phyloP scores from a whole-genome alignment of 2,329 filamentous ascomycete species.

The Ascochyta viciae-villosae region DNA sequence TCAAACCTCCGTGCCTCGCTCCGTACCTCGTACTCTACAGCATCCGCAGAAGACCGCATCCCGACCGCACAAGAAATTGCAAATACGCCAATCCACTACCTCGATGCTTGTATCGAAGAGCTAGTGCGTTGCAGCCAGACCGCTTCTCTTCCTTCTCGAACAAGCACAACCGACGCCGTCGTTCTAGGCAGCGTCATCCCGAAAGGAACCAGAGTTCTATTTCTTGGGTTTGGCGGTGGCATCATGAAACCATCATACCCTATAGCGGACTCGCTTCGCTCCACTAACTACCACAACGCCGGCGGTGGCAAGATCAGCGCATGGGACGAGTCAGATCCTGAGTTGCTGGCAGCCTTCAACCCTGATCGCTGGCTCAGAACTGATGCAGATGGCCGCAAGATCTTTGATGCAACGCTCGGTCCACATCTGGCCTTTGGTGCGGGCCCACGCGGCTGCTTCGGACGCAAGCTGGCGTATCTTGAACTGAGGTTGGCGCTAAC shows the following conservation, averaged over 20 bases:
- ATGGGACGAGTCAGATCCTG: slow-evolving; percentile 33
- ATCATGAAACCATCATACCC: slow-evolving; percentile 11
- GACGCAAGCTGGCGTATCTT: slow-evolving; percentile 35
- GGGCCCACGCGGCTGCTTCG: slow-evolving; percentile 36
- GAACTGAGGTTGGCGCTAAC: slow-evolving; percentile 36
- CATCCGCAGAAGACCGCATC: slow-evolving; percentile 18
- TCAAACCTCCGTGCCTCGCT: slow-evolving; percentile 44
- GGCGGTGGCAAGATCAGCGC: slow-evolving; percentile 29
- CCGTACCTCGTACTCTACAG: slow-evolving; percentile 31
- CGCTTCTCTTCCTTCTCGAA: slow-evolving; percentile 35
- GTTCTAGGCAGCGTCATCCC: slow-evolving; percentile 53
- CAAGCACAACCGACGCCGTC: slow-evolving; percentile 47
- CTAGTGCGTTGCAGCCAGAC: slow-evolving; percentile 44
- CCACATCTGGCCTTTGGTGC: slow-evolving; percentile 35
- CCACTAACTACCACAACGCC: slow-evolving; percentile 31
- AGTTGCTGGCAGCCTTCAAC: slow-evolving; percentile 39
- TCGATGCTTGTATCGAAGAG: slow-evolving; percentile 55
- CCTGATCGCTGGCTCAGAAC: slow-evolving; percentile 52
- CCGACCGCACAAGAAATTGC: slow-evolving; percentile 46
- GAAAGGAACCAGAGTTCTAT: slow-evolving; percentile 47
- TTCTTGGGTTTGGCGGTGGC: slow-evolving; percentile 32
- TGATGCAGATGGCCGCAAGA: slow-evolving; percentile 20
- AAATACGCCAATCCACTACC: slow-evolving; percentile 46
- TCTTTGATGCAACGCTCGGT: slow-evolving; percentile 30
- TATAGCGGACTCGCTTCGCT: slow-evolving; percentile 41